A percentile compares a stretch with the other conserved stretches of the same genome.
Conservation (phyloP, 176 grass and related monocot species). For the Phoenix roebelenii region DNA sequence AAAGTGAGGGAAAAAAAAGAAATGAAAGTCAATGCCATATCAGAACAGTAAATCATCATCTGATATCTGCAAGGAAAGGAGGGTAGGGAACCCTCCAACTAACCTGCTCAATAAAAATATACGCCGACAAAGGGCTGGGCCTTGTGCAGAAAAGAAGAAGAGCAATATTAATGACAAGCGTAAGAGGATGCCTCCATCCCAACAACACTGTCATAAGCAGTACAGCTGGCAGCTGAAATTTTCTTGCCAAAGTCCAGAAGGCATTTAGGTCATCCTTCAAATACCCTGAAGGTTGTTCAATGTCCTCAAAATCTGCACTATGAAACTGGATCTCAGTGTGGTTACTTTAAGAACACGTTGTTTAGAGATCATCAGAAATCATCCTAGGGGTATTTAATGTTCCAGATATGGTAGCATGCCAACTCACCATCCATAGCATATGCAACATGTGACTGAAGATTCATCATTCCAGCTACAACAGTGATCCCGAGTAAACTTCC, state of each 20-base stretch:
- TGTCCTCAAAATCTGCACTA: conserved; percentile 4
- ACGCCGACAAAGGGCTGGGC: conserved; percentile 66
- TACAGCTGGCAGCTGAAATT: conserved; percentile 59
- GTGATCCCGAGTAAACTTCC: conserved; percentile 28
- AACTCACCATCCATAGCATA: conserved; percentile 52
- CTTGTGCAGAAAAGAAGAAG: conserved; percentile 77
- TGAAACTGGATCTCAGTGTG: background rate
- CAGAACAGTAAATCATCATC: background rate
- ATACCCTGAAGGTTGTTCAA: conserved; percentile 13
- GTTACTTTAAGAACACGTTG: background rate
- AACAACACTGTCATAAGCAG: conserved; percentile 47
- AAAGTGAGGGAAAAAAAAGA: conserved; percentile 2
- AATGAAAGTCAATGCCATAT: background rate
- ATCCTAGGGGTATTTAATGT: background rate
- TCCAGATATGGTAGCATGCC: background rate
- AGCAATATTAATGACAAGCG: conserved; percentile 46
- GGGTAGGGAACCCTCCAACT: conserved; percentile 13
- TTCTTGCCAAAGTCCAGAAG: conserved; percentile 44
- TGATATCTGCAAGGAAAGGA: background rate
- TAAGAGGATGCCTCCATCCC: conserved; percentile 59
- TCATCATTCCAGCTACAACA: conserved; percentile 23
- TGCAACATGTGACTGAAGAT: conserved; percentile 20
- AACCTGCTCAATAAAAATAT: conserved; percentile 76
- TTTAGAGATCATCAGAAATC: background rate
- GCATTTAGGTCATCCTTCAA: conserved; percentile 32